These are phyloP conservation scores for Truncatella angustata DNA, from an alignment of 2,329 filamentous ascomycete genomes.

Conservation along the genomic window DNA sequence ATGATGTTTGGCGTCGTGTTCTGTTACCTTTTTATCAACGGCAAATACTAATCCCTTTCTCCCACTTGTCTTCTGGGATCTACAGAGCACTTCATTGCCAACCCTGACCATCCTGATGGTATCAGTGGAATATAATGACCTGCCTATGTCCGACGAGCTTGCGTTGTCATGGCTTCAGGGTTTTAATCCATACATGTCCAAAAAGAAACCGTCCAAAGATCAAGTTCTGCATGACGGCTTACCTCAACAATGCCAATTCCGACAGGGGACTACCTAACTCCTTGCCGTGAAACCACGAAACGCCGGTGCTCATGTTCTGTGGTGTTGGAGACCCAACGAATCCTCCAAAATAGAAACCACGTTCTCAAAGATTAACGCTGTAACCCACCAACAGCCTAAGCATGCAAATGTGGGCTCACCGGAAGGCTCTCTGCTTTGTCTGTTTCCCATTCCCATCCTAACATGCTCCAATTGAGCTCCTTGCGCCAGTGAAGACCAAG, in stretches of 20 bases:
- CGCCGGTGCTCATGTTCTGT: no score
- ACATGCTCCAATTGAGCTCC: constrained; percentile 82
- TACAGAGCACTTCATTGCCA: no score
- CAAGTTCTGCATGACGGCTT: constrained; percentile 13
- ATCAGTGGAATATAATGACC: background rate
- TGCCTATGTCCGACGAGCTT: background rate
- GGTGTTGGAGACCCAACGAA: no score
- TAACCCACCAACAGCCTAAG: no score
- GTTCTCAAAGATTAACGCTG: no score
- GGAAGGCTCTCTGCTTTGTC: constrained; percentile 35
- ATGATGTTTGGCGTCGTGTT: no score
- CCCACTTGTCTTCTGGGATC: no score
- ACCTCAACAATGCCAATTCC: constrained; percentile 24
- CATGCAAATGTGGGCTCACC: constrained; percentile 50
- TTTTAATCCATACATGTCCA: background rate
- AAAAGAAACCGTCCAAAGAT: background rate
- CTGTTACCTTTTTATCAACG: no score
- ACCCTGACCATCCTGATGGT: no score
- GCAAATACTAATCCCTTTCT: no score
- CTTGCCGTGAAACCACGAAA: constrained; percentile 26
- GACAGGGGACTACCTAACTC: constrained; percentile 37
- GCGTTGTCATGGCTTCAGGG: background rate
- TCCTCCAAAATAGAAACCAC: no score
- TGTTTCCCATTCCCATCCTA: constrained; percentile 74
- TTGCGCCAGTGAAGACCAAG: constrained; percentile 69